A percentile compares a stretch with the other conserved stretches of the same genome.
phyloP scores from a whole-genome alignment of 1,284 basidiomycete genomes.

The Moesziomyces sp. region DNA sequence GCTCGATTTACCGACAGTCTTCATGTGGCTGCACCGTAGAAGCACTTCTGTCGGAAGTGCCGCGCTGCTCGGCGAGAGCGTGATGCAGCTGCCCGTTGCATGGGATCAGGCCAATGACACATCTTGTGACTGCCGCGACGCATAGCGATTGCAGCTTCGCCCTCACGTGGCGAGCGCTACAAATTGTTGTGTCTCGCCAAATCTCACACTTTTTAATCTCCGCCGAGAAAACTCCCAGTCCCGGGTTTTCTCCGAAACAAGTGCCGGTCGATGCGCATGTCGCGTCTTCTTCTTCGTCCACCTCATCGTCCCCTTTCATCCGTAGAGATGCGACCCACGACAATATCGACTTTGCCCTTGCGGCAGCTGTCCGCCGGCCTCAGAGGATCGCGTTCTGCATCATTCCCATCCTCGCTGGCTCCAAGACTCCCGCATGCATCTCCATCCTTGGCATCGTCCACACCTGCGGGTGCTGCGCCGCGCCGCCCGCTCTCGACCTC shows the following conservation, averaged over 20 bases:
- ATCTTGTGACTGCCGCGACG: neutral
- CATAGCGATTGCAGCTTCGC: neutral
- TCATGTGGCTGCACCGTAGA: too few relatives aligned
- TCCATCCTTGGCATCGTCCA: neutral
- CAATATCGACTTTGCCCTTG: neutral
- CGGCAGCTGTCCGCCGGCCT: neutral
- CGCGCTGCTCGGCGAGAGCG: too few relatives aligned
- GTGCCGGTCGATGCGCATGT: neutral
- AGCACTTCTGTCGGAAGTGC: too few relatives aligned
- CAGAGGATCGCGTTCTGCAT: neutral
- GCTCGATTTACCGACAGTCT: too few relatives aligned
- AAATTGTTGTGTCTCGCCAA: neutral
- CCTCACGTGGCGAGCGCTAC: neutral
- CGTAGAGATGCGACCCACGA: neutral
- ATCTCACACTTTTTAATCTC: neutral
- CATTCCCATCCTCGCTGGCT: neutral
- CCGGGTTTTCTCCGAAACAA: neutral
- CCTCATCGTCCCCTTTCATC: neutral
- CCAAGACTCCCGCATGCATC: neutral
- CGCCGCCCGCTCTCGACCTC: conserved; percentile 32
- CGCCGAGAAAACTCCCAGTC: neutral
- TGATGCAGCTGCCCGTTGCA: too few relatives aligned
- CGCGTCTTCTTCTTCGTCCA: neutral
- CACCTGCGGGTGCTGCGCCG: conserved; percentile 5
- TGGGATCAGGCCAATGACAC: too few relatives aligned